Evolutionary conservation across 1,284 basidiomycete species (phyloP).

Genomic region (Acaromyces ingoldii): DNA sequence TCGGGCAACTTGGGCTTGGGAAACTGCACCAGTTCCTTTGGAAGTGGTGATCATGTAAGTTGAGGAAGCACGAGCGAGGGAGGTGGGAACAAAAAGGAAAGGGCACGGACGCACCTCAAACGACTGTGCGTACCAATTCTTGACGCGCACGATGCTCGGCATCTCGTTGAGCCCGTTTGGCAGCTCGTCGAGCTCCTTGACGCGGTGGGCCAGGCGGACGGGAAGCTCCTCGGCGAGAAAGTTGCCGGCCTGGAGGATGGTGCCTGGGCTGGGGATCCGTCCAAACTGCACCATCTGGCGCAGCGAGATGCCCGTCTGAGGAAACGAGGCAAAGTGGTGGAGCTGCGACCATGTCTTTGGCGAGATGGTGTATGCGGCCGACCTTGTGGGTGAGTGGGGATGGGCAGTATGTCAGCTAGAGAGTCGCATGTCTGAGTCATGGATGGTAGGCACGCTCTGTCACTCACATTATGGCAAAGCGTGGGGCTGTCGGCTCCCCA

Average conservation of each 20-base stretch:
- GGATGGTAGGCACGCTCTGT: too few relatives aligned
- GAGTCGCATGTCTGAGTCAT: too few relatives aligned
- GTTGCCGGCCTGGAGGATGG: constrained; percentile 46
- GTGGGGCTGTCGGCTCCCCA: too few relatives aligned
- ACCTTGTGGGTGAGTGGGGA: too few relatives aligned
- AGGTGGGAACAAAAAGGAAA: too few relatives aligned
- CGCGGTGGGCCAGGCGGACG: constrained; percentile 88
- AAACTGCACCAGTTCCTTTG: constrained; percentile 45
- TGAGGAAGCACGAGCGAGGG: too few relatives aligned
- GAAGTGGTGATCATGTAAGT: too few relatives aligned
- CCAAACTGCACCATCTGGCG: constrained; percentile 51
- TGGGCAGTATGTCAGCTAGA: too few relatives aligned
- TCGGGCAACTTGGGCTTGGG: constrained; percentile 43
- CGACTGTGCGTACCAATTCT: constrained; percentile 98
- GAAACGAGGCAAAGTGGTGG: constrained; percentile 47
- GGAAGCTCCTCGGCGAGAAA: constrained; percentile 73
- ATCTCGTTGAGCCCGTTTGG: constrained; percentile 86
- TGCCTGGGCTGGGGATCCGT: constrained; percentile 46
- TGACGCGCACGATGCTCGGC: constrained; percentile 90
- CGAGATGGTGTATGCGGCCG: constrained; percentile 44
- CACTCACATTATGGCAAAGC: too few relatives aligned
- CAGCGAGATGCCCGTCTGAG: constrained; percentile 49
- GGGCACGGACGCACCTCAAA: constrained; percentile 85
- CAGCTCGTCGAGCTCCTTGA: constrained; percentile 90
- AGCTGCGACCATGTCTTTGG: constrained; percentile 45